Percentiles rank a stretch among this genome's conserved stretches.
Conservation (phyloP, 306 rosid species). For the Begonia fuchsioides region DNA sequence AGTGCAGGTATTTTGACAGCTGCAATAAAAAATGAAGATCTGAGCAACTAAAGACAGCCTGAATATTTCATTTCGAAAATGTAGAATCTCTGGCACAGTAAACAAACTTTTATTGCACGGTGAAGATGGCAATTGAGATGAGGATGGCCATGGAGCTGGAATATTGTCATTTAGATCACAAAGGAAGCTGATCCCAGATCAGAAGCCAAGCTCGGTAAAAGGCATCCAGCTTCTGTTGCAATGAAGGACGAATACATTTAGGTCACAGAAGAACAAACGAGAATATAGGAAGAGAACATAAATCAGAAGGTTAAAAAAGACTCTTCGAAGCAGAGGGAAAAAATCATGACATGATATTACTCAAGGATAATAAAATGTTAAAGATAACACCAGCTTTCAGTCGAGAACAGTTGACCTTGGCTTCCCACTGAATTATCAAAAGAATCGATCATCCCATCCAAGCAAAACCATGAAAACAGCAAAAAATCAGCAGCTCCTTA, state of each 20-base stretch:
- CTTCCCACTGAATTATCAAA: conserved; percentile 53
- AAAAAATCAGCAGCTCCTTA: conserved; percentile 18
- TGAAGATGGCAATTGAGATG: conserved; percentile 47
- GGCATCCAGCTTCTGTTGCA: conserved; percentile 68
- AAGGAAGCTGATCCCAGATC: conserved; percentile 83
- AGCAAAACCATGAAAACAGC: conserved; percentile 15
- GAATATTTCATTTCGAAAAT: no score
- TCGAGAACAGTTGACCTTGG: conserved; percentile 52
- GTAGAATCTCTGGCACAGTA: conserved; percentile 1
- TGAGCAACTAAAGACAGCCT: not conserved
- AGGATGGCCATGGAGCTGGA: conserved; percentile 91
- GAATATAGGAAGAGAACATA: no score
- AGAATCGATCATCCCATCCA: conserved; percentile 22
- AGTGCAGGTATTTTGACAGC: conserved; percentile 92
- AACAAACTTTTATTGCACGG: conserved; percentile 70
- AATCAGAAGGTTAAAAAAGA: no score
- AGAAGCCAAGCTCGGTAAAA: conserved; percentile 85
- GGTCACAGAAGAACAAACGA: no score
- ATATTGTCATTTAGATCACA: conserved; percentile 95
- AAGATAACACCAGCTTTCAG: not conserved
- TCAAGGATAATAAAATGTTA: not conserved
- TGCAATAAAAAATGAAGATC: conserved; percentile 21
- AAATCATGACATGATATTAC: not conserved
- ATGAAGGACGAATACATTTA: no score
- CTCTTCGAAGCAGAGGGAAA: no score